These are phyloP conservation scores for Bipolaris gigantea DNA, from an alignment of 2,329 filamentous ascomycete genomes.

Conservation along the genomic window DNA sequence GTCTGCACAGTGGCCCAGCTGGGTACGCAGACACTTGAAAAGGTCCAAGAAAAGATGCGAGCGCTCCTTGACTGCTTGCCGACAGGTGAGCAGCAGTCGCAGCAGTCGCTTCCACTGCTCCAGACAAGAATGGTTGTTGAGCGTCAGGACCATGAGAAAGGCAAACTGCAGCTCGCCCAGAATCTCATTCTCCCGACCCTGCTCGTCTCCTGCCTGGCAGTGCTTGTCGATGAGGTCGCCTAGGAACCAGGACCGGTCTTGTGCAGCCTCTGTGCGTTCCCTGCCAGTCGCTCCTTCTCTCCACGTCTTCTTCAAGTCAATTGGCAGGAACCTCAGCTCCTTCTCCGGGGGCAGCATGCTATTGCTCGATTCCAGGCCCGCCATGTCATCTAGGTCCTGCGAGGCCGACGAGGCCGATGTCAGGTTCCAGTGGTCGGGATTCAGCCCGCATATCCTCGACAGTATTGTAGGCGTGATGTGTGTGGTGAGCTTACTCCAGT, in stretches of 20 bases:
- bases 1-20: conserved; percentile 60
- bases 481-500: conserved; percentile 59
- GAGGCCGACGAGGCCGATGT: conserved; percentile 61
- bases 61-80: conserved; percentile 52
- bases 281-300: conserved; percentile 62
- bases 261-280: conserved; percentile 63
- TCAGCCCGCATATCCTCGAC: conserved; percentile 53
- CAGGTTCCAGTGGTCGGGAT: conserved; percentile 56
- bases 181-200: conserved; percentile 37
- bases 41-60: conserved; percentile 57
- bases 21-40: conserved; percentile 54
- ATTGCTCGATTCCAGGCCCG: conserved; percentile 52
- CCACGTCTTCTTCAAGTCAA: conserved; percentile 66
- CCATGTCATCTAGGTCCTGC: conserved; percentile 62
- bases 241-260: conserved; percentile 65
- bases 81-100: conserved; percentile 60
- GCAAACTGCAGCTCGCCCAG: conserved; percentile 65
- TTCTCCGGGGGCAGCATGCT: conserved; percentile 39
- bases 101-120: conserved; percentile 67
- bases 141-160: conserved; percentile 64
- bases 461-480: conserved; percentile 54
- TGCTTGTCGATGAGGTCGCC: conserved; percentile 53
- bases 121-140: conserved; percentile 67
- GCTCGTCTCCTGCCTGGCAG: conserved; percentile 37
- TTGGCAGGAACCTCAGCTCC: conserved; percentile 57